A percentile compares a stretch with the other conserved stretches of the same genome.
These are phyloP conservation scores for Neofusicoccum laricinum DNA, from an alignment of 2,329 filamentous ascomycete species.

Conservation along the genomic window DNA sequence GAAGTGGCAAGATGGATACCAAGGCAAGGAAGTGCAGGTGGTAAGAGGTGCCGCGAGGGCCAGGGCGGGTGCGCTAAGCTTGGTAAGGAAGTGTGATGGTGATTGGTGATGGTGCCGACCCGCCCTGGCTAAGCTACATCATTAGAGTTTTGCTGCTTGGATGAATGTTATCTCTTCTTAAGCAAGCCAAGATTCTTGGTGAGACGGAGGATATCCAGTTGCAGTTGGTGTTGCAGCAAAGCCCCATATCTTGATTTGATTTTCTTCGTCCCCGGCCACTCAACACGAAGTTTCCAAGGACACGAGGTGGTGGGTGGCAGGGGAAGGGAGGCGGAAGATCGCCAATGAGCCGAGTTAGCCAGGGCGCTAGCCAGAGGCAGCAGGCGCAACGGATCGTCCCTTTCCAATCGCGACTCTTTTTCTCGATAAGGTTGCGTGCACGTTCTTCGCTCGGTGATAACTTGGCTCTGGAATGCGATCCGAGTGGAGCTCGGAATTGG, in stretches of 20 bases:
- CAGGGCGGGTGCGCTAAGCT: neutral
- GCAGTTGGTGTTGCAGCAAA: neutral
- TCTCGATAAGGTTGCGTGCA: neutral
- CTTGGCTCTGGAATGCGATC: neutral
- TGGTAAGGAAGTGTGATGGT: neutral
- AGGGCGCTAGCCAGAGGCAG: conserved; percentile 1
- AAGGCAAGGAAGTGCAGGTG: neutral
- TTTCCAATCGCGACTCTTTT: neutral
- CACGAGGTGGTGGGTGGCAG: neutral
- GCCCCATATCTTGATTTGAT: neutral
- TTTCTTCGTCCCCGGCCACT: neutral
- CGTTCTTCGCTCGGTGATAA: conserved; percentile 1
- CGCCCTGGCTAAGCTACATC: neutral
- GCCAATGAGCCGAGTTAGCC: neutral
- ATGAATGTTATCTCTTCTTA: neutral
- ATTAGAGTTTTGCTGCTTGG: neutral
- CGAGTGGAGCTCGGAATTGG: neutral
- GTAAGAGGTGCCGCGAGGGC: neutral
- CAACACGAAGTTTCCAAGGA: neutral
- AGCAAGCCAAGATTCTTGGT: neutral
- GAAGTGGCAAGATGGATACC: neutral
- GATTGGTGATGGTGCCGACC: too few species aligned
- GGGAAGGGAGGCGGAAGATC: conserved; percentile 2
- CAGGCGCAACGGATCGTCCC: conserved; percentile 9
- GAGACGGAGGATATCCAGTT: neutral